These are phyloP conservation scores for Dothideomycetidae sp. DNA, from an alignment of 2,329 filamentous ascomycete species.

Conservation along the genomic window DNA sequence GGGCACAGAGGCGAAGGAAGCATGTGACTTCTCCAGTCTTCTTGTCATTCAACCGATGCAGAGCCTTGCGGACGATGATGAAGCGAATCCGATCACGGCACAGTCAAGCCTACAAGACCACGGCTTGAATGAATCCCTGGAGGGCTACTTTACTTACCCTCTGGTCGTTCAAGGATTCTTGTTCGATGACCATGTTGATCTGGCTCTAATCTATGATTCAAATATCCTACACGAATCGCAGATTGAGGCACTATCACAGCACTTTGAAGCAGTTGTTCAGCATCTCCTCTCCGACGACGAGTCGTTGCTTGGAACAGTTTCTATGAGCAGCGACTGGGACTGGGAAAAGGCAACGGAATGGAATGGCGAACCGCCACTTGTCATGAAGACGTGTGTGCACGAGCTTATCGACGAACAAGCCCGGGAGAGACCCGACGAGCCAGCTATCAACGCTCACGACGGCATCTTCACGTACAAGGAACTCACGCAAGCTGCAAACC, in stretches of 20 bases:
- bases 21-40: constrained; percentile 3
- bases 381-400: constrained; percentile 5
- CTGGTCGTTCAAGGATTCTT: constrained; percentile 3
- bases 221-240: not conserved
- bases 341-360: not conserved
- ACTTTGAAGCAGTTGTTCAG: not conserved
- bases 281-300: not conserved
- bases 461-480: constrained; percentile 2
- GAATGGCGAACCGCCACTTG: constrained; percentile 2
- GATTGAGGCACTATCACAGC: not conserved
- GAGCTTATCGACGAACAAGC: constrained; percentile 5
- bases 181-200: not conserved
- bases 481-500: constrained; percentile 1
- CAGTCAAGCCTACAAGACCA: not conserved
- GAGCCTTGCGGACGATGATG: not conserved
- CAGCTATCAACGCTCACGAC: constrained; percentile 6
- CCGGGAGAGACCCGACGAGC: not conserved
- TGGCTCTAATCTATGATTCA: constrained; percentile 3
- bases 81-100: not conserved
- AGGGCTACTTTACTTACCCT: not conserved
- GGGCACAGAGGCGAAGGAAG: not conserved
- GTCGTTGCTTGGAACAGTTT: not conserved
- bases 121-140: not conserved
- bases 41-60: constrained; percentile 2
- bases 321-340: not conserved